These are phyloP conservation scores for Debaryomyces robertsiae DNA, from an alignment of 1,139 yeast species.

Conservation along the genomic window DNA sequence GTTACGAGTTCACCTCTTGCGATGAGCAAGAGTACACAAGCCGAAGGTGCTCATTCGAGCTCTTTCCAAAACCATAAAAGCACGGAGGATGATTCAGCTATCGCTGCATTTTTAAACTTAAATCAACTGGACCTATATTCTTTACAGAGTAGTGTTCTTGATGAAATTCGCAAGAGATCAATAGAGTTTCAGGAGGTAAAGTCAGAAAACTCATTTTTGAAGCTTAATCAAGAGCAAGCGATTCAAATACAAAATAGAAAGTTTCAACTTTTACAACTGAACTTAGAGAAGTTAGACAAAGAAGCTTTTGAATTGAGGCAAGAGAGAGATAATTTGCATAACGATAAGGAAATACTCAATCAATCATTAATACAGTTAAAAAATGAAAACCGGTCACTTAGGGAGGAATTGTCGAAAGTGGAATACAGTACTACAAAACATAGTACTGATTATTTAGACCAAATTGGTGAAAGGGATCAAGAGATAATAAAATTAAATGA, in stretches of 20 bases:
- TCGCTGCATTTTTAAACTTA: conserved; percentile 39
- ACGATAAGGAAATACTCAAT: conserved; percentile 21
- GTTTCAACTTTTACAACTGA: conserved; percentile 25
- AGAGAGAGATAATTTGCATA: conserved; percentile 28
- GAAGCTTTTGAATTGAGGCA: conserved; percentile 32
- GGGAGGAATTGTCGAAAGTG: conserved; percentile 22
- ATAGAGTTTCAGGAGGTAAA: conserved; percentile 50
- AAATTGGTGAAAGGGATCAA: conserved; percentile 22
- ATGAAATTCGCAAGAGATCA: conserved; percentile 45
- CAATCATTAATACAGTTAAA: conserved; percentile 15
- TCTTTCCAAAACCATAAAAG: conserved; percentile 11
- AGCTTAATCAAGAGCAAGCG: conserved; percentile 57
- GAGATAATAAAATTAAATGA: conserved; percentile 52
- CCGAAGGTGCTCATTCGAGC: conserved; percentile 1
- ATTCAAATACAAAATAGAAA: conserved; percentile 35
- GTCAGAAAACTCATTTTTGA: conserved; percentile 53
- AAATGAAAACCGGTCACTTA: conserved; percentile 28
- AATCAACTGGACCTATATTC: conserved; percentile 25
- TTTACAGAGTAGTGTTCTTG: conserved; percentile 26
- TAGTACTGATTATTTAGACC: conserved; percentile 16
- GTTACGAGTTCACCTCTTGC: conserved; percentile 27
- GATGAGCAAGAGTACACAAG: conserved; percentile 6
- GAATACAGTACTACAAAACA: conserved; percentile 16
- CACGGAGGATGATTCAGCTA: conserved; percentile 9
- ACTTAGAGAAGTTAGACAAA: conserved; percentile 27